A percentile compares a stretch with the other conserved stretches of the same genome.
phyloP scores from a whole-genome alignment of 805 yeast genomes.

The Starmerella lactis-condensi region DNA sequence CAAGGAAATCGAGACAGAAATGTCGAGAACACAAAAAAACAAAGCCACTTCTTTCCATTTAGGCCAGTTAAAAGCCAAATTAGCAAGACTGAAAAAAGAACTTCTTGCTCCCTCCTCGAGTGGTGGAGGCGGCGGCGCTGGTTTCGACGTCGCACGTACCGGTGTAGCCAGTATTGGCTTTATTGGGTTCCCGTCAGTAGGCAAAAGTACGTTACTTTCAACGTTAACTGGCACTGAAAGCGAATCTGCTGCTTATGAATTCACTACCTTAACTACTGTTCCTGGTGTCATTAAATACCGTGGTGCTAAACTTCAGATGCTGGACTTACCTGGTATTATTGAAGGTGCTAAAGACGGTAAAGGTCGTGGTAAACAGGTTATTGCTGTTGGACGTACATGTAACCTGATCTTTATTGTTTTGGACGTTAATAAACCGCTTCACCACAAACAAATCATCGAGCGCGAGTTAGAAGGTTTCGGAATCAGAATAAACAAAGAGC shows the following conservation, averaged over 20 bases:
- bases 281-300: conserved; percentile 91
- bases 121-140: conserved; percentile 85
- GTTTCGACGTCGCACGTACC: conserved; percentile 96
- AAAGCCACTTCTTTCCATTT: conserved; percentile 94
- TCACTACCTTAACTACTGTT: conserved; percentile 91
- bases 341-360: conserved; percentile 97
- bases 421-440: conserved; percentile 91
- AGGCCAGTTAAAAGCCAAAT: conserved; percentile 91
- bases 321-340: conserved; percentile 91
- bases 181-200: conserved; percentile 96
- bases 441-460: conserved; percentile 85
- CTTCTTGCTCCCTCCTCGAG: conserved; percentile 52
- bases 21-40: conserved; percentile 95
- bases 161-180: conserved; percentile 97
- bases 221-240: conserved; percentile 90
- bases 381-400: conserved; percentile 97
- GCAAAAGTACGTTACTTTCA: conserved; percentile 53
- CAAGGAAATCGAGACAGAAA: conserved; percentile 81
- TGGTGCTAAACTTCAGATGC: conserved; percentile 97
- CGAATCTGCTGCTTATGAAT: conserved; percentile 94
- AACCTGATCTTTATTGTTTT: conserved; percentile 80
- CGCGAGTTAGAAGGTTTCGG: conserved; percentile 95
- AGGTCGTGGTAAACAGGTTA: conserved; percentile 96
- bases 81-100: conserved; percentile 89
- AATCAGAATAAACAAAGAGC: conserved; percentile 73